phyloP scores from a whole-genome alignment of 106 monocot genomes.

The Dioscorea zingiberensis region DNA sequence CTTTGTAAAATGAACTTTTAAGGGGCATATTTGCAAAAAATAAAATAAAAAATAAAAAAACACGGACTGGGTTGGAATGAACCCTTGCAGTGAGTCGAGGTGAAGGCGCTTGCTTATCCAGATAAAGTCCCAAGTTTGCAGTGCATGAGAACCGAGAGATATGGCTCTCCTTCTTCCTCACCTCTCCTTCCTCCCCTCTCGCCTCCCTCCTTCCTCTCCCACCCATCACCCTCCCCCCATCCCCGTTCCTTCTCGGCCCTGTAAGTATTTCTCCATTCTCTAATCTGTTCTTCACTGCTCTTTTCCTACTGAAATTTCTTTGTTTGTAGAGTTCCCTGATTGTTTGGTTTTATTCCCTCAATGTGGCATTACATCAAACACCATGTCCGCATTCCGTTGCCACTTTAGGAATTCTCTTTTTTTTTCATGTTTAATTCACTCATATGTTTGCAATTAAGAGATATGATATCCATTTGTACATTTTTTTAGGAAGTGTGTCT shows the following conservation, averaged over 20 bases:
- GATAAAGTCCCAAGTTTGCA: not conserved
- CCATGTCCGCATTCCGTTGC: not conserved
- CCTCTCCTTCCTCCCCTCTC: not conserved
- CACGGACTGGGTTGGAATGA: too few relatives aligned
- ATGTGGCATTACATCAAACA: not conserved
- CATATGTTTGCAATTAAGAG: too few relatives aligned
- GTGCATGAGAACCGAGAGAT: not conserved
- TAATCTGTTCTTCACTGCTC: not conserved
- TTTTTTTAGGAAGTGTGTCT: too few relatives aligned
- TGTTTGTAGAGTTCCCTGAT: not conserved
- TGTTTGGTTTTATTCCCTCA: not conserved
- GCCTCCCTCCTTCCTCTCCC: not conserved
- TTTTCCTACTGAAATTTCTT: not conserved
- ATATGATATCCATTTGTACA: too few relatives aligned
- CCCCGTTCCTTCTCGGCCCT: not conserved
- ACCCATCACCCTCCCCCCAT: not conserved
- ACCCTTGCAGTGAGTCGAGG: too few relatives aligned
- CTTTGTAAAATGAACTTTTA: too few relatives aligned
- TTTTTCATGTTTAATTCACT: too few relatives aligned
- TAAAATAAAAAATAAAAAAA: too few relatives aligned
- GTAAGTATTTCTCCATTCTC: not conserved
- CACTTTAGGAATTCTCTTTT: not conserved
- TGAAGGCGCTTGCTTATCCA: too few relatives aligned
- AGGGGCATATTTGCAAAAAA: too few relatives aligned
- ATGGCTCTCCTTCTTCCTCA: slow-evolving; percentile 18